Evolutionary conservation across 2,329 filamentous ascomycete species (phyloP).

Genomic region (Talaromyces verruculosus): DNA sequence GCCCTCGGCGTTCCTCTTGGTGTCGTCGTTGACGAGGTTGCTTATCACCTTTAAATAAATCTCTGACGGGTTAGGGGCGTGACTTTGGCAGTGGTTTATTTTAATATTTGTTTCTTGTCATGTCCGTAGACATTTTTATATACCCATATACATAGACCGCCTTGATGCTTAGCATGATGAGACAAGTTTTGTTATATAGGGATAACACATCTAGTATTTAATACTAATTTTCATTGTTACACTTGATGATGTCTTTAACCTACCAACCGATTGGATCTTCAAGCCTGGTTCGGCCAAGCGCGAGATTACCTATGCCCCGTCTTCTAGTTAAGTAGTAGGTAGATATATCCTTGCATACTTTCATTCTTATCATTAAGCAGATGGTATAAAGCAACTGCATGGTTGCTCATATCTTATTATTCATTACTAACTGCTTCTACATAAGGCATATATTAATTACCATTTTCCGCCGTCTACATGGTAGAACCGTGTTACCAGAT

Average conservation of each 20-base stretch:
- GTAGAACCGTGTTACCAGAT: neutral
- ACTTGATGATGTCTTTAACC: no score
- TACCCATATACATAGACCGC: constrained; percentile 12
- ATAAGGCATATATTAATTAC: neutral
- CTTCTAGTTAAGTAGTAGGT: neutral
- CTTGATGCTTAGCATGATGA: neutral
- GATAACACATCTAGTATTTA: neutral
- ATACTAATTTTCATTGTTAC: neutral
- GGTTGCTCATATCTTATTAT: neutral
- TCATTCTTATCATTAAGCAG: neutral
- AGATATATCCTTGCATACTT: neutral
- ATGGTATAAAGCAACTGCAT: neutral
- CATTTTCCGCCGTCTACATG: neutral
- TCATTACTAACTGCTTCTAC: neutral
- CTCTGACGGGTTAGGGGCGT: neutral
- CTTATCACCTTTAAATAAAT: constrained; percentile 21
- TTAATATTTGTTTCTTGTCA: constrained; percentile 1
- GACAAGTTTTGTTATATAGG: neutral
- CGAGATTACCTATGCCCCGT: no score
- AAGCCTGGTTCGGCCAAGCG: no score
- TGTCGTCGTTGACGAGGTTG: constrained; percentile 27
- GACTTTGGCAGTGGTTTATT: neutral
- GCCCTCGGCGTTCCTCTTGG: constrained; percentile 32
- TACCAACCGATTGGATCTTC: no score
- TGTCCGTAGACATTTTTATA: neutral